Base-by-base conservation (phyloP, 345 rosid genomes). In the Heritiera fomes region DNA sequence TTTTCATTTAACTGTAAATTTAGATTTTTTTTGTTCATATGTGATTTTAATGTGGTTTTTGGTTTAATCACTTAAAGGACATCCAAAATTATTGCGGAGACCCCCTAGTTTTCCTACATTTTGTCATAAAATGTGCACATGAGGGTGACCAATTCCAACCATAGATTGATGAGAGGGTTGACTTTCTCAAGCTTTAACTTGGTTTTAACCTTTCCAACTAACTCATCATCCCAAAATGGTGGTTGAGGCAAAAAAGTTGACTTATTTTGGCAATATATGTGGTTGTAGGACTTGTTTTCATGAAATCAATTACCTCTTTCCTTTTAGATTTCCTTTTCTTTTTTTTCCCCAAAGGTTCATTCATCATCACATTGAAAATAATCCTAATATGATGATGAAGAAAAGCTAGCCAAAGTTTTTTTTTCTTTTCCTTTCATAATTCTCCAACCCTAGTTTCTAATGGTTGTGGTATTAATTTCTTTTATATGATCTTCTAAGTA, bases 241-340 rank as follows among this genome's bases (percentile, higher is more conserved):
- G 62, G 46, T 32, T 52, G 30, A 49, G 17, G 28, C 38, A 34
- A 15, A 52, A 52, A 15, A 8, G 0, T 50, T 71, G 46, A 71
- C 75, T 15, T 71, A 46, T 67, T 69, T 69, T 69, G 55, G 38
- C 73, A 69, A 45, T 45, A 23, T 45, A 12, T 69, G 38, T 41
- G 49, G 41, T 17, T 66, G 9, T 65, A 17, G 23, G 30, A 47
- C 40, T 0, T 46, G 13, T 43, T 47, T 47, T 13, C 56, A 46
- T 23, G 13, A 50, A 71, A 49, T 8, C 14, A 69, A 12, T 8
- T 2, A 23, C 20, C 46, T 38, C 18, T 34, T 34, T 34, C 38
- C 38, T 34, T 3, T 34, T 34, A 1, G 38, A 34, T 34, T 34
- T 3, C 38, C 38, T 1, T 34, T 34, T 34, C 3, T 34, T 3